These are phyloP conservation scores for Cryptococcus floricola DNA, from an alignment of 1,284 basidiomycete genomes.

Conservation along the genomic window DNA sequence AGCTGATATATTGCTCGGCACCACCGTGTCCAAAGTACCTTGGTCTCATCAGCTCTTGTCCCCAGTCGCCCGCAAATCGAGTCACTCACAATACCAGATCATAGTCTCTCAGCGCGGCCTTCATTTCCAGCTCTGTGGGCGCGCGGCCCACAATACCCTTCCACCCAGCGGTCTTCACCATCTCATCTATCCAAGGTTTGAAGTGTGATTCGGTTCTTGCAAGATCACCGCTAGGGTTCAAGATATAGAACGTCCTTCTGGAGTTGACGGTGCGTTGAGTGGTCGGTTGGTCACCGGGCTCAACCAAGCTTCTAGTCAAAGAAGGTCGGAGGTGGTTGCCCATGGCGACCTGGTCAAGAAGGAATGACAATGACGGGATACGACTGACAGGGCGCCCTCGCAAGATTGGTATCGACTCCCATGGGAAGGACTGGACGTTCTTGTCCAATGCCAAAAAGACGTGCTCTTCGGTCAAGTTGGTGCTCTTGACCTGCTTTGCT, in stretches of 20 bases:
- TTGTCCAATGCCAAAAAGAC: constrained; percentile 88
- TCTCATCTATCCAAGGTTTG: constrained; percentile 65
- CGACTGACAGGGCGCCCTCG: constrained; percentile 82
- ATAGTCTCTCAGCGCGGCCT: constrained; percentile 62
- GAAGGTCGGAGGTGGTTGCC: constrained; percentile 49
- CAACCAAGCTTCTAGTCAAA: constrained; percentile 8
- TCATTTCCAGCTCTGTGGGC: constrained; percentile 76
- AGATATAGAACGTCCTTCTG: constrained; percentile 71
- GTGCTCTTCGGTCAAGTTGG: constrained; percentile 54
- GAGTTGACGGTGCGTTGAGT: constrained; percentile 56
- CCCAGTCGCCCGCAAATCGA: background rate
- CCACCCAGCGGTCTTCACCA: constrained; percentile 68
- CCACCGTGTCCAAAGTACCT: constrained; percentile 98
- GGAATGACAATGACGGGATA: constrained; percentile 82
- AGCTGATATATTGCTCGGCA: constrained; percentile 87
- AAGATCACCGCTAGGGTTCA: constrained; percentile 92
- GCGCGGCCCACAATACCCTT: constrained; percentile 69
- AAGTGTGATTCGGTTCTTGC: constrained; percentile 78
- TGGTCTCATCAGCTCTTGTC: constrained; percentile 8
- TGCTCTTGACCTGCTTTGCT: constrained; percentile 22
- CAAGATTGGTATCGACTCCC: constrained; percentile 90
- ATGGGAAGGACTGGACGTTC: constrained; percentile 82
- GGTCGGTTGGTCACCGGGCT: constrained; percentile 34
- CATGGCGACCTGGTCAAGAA: constrained; percentile 73
- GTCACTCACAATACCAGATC: constrained; percentile 80